Evolutionary conservation across 2,329 filamentous ascomycete species (phyloP).

Genomic region (Fusarium redolens): DNA sequence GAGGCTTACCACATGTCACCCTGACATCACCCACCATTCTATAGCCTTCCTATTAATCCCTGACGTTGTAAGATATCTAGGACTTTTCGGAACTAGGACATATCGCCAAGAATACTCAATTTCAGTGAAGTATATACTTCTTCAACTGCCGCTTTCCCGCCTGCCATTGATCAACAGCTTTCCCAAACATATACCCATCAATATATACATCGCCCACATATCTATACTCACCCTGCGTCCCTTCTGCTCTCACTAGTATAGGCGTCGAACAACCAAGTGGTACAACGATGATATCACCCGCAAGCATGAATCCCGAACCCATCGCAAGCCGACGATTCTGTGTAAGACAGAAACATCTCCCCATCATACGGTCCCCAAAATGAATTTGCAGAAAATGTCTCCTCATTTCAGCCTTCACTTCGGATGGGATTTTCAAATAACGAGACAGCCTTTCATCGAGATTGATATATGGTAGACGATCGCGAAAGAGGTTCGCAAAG

Average conservation of each 20-base stretch:
- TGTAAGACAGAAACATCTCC: slow-evolving; percentile 23
- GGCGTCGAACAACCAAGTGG: slow-evolving; percentile 26
- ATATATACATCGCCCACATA: slow-evolving; percentile 29
- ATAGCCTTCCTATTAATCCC: too few relatives aligned
- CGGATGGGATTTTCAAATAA: not conserved
- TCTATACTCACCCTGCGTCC: slow-evolving; percentile 6
- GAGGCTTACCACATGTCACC: not conserved
- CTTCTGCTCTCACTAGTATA: slow-evolving; percentile 14
- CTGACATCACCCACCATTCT: not conserved
- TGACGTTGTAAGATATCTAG: not conserved
- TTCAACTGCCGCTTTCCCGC: not conserved
- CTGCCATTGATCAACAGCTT: slow-evolving; percentile 20
- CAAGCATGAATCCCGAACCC: slow-evolving; percentile 24
- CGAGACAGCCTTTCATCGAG: not conserved
- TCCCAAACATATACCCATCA: slow-evolving; percentile 23
- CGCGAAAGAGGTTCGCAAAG: slow-evolving; percentile 17
- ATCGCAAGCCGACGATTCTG: slow-evolving; percentile 3
- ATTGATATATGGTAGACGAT: slow-evolving; percentile 8
- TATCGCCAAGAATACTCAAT: accelerated
- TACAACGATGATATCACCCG: slow-evolving; percentile 19
- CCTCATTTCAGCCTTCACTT: not conserved
- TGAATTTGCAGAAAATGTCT: slow-evolving; percentile 11
- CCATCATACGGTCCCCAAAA: slow-evolving; percentile 23
- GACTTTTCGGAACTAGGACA: not conserved
- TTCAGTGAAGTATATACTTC: slow-evolving; percentile 19